Conservation (phyloP, 2,329 filamentous ascomycete species). For the Byssothecium circinans region DNA sequence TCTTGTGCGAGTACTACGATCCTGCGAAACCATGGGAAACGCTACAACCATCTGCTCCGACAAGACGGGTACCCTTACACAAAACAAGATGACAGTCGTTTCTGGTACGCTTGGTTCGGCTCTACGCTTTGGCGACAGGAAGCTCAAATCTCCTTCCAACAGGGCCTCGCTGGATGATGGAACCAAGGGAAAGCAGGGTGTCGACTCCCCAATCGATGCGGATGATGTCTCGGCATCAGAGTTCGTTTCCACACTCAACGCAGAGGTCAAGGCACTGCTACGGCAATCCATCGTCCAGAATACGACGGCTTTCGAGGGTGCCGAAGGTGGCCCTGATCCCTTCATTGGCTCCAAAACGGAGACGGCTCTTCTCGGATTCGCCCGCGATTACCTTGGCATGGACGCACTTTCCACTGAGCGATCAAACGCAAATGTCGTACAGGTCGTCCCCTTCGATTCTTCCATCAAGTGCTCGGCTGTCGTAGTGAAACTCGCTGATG, state of each 20-base stretch:
- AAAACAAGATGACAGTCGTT: constrained; percentile 63
- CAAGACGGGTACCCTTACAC: constrained; percentile 47
- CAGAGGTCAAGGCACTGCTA: constrained; percentile 58
- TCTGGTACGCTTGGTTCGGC: constrained; percentile 67
- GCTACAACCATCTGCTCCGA: constrained; percentile 77
- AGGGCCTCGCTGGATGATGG: constrained; percentile 27
- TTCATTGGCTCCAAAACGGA: constrained; percentile 80
- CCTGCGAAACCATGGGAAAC: constrained; percentile 73
- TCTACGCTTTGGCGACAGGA: constrained; percentile 57
- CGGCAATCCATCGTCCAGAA: constrained; percentile 57
- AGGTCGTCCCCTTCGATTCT: constrained; percentile 65
- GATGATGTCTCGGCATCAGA: constrained; percentile 57
- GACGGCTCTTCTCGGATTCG: constrained; percentile 71
- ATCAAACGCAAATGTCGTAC: constrained; percentile 61
- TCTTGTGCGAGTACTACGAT: constrained; percentile 66
- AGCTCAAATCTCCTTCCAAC: constrained; percentile 27
- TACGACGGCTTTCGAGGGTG: constrained; percentile 47
- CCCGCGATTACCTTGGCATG: constrained; percentile 67
- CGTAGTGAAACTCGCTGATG: constrained; percentile 58
- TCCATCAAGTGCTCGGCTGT: constrained; percentile 70
- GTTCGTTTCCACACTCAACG: constrained; percentile 56
- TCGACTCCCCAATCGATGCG: constrained; percentile 40
- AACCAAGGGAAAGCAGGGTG: constrained; percentile 35
- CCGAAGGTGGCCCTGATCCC: constrained; percentile 46
- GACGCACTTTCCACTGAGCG: constrained; percentile 63